Base-by-base conservation (phyloP, 495 filamentous ascomycete genomes). In the Evernia prunastri region DNA sequence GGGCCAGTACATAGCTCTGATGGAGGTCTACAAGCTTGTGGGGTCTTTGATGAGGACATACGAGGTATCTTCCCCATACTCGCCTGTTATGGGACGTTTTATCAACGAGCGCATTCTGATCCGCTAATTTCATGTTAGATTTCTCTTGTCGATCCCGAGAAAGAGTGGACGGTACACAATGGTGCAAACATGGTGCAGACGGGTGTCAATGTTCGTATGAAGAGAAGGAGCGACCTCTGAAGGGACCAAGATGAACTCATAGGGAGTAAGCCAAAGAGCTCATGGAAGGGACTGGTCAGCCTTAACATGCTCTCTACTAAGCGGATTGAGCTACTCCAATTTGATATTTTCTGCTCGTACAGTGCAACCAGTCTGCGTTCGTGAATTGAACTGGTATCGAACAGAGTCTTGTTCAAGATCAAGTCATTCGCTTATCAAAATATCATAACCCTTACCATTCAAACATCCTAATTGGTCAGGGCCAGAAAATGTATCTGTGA, bases 11-110 rank as follows among this genome's bases (percentile, higher is more conserved):
- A 71, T 84, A 12, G 78, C 77, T 12, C 69, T 80, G 27, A 68
- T 84, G 35, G 81, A 83, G 70, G 82, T 84, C 62, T 82, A 78
- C 68, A 82, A 82, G 73, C 75, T 82, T 23, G 67, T 82, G 9
- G 76, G 78, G 4, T 69, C 74, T 35, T 70, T 82, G 18, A 65
- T 82, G 65, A 72, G 78, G 67, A 77, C 79, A 64, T 90, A 87
- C 72, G 82, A 89, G 71, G 76, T 80, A 43, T 27, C 43, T 43
- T 56, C 25, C 35, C 57, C n/a, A 2, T 61, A 35, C 40, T 23
- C 11, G 23, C 51, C 31, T 56, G 17, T 29, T 33, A 37, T 7
- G 36, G 36, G 7, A 31, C 10, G 8, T 3, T 39, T 43, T 43
- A 18, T 2, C 27, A 12, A 27, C 11, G 45, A 3, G 45, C 3